Conservation (phyloP, 2,329 filamentous ascomycete species). For the Alternaria sp. region DNA sequence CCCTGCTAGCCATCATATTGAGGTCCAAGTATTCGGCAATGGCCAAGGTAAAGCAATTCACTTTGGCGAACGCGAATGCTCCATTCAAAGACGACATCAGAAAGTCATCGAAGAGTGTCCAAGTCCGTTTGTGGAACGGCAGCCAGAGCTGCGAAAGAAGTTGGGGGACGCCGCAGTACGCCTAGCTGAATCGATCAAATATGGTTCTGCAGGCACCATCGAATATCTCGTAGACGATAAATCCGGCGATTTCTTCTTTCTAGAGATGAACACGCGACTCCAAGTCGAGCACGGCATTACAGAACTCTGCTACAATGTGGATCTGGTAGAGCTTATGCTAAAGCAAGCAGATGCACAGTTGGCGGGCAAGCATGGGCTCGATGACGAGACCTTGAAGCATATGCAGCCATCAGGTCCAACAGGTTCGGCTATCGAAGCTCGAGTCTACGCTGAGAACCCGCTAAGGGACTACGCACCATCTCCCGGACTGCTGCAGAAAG, state of each 20-base stretch:
- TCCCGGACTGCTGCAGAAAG: conserved; percentile 66
- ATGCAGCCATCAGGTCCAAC: conserved; percentile 56
- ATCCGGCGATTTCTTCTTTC: conserved; percentile 77
- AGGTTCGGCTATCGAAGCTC: conserved; percentile 62
- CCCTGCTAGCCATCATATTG: conserved; percentile 68
- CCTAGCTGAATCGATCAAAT: conserved; percentile 66
- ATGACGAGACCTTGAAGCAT: conserved; percentile 51
- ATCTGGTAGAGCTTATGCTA: conserved; percentile 66
- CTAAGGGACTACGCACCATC: conserved; percentile 66
- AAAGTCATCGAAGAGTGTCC: conserved; percentile 93
- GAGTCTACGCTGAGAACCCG: conserved; percentile 68
- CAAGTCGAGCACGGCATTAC: conserved; percentile 69
- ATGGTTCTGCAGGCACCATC: conserved; percentile 88
- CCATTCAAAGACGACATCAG: conserved; percentile 85
- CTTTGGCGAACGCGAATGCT: conserved; percentile 90
- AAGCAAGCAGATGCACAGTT: conserved; percentile 63
- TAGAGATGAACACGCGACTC: conserved; percentile 68
- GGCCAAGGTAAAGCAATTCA: conserved; percentile 79
- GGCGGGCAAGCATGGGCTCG: conserved; percentile 56
- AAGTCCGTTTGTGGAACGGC: conserved; percentile 69
- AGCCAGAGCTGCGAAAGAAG: conserved; percentile 67
- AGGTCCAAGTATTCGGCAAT: conserved; percentile 91
- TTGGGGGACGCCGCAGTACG: conserved; percentile 74
- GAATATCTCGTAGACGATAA: conserved; percentile 91
- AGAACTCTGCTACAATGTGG: conserved; percentile 64